Evolutionary conservation across 2,329 filamentous ascomycete species (phyloP).

Genomic region (Penicillium sumatraense): DNA sequence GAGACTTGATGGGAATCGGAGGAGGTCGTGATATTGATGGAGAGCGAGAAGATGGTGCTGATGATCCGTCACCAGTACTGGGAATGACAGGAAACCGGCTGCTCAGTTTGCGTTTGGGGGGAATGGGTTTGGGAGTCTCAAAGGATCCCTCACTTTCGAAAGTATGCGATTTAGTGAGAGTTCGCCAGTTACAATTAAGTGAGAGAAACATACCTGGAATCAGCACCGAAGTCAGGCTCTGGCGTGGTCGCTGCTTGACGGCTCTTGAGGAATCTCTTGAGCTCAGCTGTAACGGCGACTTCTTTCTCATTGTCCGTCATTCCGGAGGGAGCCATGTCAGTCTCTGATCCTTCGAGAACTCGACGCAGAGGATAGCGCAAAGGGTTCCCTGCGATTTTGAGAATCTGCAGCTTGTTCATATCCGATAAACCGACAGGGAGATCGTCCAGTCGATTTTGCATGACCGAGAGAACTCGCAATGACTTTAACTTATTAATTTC

Average conservation of each 20-base stretch:
- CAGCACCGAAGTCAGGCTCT: constrained; percentile 53
- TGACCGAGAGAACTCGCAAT: constrained; percentile 85
- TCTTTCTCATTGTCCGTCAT: constrained; percentile 65
- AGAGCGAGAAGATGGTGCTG: constrained; percentile 71
- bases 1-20: constrained; percentile 78
- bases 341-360: constrained; percentile 68
- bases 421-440: constrained; percentile 83
- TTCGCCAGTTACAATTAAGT: background rate
- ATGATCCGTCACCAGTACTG: constrained; percentile 53
- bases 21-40: constrained; percentile 70
- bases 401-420: constrained; percentile 84
- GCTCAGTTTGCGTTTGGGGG: constrained; percentile 55
- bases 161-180: constrained; percentile 25
- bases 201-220: constrained; percentile 42
- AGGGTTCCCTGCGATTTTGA: constrained; percentile 89
- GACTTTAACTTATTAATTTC: constrained; percentile 81
- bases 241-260: constrained; percentile 45
- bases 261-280: constrained; percentile 62
- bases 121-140: constrained; percentile 74
- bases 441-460: constrained; percentile 83
- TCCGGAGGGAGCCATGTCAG: constrained; percentile 61
- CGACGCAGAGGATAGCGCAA: constrained; percentile 78
- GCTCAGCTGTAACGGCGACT: constrained; percentile 62
- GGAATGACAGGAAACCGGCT: constrained; percentile 64
- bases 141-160: constrained; percentile 71